Evolutionary conservation across 192 early-diverging fungal genomes (phyloP), one percentile per base, ranked within the genome.

Genomic region (Gaertneriomyces sp.): DNA sequence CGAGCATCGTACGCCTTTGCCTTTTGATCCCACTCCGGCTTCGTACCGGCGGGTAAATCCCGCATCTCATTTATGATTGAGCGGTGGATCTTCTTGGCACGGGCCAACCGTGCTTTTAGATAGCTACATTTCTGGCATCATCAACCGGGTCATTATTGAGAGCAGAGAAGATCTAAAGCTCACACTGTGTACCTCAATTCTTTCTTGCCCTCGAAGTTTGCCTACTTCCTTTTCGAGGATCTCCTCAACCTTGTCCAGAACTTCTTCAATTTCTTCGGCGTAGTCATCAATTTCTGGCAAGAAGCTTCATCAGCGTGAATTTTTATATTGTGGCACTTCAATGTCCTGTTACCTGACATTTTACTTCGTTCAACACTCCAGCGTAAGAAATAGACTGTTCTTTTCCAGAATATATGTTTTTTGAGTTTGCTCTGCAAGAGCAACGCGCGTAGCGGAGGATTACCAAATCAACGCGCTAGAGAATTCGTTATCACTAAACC

Each of bases 251-350:
- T 70, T 63, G n/a, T 78, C 59, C 2, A 81, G 43, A 4, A 85
- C 71, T 54, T 85, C 84, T 51, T 58, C 62, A 61, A 85, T 79
- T 54, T 85, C 78, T 66, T 85, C 84, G 51, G 83, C 73, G 61
- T 80, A 85, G 50, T 85, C 84, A 52, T 83, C 84, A 54, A 85
- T 65, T 51, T 85, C 84, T 81, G 42, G 46, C n/a, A 33, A 42
- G 58, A 33, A 33, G 25, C 25, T 33, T 33, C 25, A 33, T 33
- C 25, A 33, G 25, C 25, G 2, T 33, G 25, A 33, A 33, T 33
- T 33, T 33, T 33, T 33, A 33, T 33, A 33, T 33, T 33, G 25
- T 33, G 25, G 25, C 25, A 33, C 25, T 33, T 33, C 25, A 33
- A 33, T 33, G 25, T 33, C 25, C 25, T 33, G 25, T 33, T 33